Base-by-base conservation (phyloP, 495 filamentous ascomycete genomes). In the Aspergillus heteromorphus region DNA sequence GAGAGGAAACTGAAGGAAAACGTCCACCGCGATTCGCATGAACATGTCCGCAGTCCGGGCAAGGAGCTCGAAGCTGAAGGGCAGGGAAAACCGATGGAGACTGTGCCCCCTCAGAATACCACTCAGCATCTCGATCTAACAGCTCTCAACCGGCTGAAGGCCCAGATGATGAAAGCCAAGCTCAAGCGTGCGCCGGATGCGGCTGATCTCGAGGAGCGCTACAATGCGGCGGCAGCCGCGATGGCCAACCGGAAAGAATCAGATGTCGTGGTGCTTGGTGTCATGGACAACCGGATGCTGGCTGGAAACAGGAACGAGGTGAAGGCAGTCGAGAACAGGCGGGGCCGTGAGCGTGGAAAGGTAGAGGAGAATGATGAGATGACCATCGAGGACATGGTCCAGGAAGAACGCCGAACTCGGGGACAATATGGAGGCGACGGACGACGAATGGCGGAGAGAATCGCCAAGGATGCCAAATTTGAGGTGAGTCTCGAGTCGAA, bases 281-380 rank as follows among this genome's bases (percentile, higher is more conserved):
- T 87, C 6, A 95, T 93, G 81, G 85, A 97, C 25, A 95, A 86
- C 66, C 87, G 90, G 17, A 86, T 92, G 83, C 73, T 98, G 16
- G 89, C 90, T 43, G 78, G 82, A 20, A 81, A 87, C 19, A 67
- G 75, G 48, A 86, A 84, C 38, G 91, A 96, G 70, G 85, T 90
- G 47, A 89, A 87, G 55, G 73, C 79, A 0, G 71, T 95, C 31
- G 81, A 84, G 29, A 93, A 79, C 51, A 91, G 86, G 62, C 79
- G 91, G 42, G 91, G 89, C 14, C 75, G 82, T 20, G 90, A 95
- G 64, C 79, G 90, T 55, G 91, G 91, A 16, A 72, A 80, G 17
- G 84, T 97, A 9, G 80, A 88, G 59, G 90, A 90, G 51, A 98
- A 97, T 57, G 91, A 96, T 48, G 90, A 97, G 62, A 97, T 98